A percentile compares a stretch with the other conserved stretches of the same genome.
Conservation (phyloP, 352 stramenopile species). For the Globisporangium takayamanum region DNA sequence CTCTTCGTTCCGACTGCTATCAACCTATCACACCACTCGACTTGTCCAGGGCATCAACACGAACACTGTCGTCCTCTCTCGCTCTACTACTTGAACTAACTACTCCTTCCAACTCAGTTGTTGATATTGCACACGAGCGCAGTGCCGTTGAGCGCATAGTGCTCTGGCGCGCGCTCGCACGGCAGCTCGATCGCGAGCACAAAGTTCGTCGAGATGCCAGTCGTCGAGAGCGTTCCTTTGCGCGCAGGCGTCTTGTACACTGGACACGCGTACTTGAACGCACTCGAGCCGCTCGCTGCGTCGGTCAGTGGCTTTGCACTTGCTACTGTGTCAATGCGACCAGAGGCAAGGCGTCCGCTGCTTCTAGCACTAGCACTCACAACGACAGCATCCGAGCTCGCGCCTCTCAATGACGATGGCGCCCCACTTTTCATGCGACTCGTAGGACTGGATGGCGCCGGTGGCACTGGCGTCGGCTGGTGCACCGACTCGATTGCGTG, state of each 20-base stretch:
- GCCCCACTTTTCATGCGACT: not conserved
- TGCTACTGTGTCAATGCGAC: not conserved
- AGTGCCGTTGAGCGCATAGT: constrained; percentile 89
- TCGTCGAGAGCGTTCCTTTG: constrained; percentile 89
- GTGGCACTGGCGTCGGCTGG: not conserved
- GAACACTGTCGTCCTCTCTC: not conserved
- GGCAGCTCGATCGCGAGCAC: constrained; percentile 87
- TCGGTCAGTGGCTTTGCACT: not conserved
- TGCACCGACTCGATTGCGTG: constrained; percentile 17
- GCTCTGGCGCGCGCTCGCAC: constrained; percentile 55
- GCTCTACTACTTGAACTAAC: not conserved
- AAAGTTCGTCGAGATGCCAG: constrained; percentile 91
- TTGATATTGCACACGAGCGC: constrained; percentile 75
- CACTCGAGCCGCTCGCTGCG: not conserved
- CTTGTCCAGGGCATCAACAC: too few relatives aligned
- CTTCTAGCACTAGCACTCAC: too few relatives aligned
- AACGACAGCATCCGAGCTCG: too few relatives aligned
- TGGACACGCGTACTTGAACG: constrained; percentile 76
- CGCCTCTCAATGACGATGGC: too few relatives aligned
- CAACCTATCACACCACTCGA: not conserved
- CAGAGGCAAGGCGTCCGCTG: not conserved
- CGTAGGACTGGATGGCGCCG: not conserved
- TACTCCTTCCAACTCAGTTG: not conserved
- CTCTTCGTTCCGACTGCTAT: not conserved
- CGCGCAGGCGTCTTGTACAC: constrained; percentile 89